These are phyloP conservation scores for Yarrowia sp. DNA, from an alignment of 805 yeast species.

Conservation along the genomic window DNA sequence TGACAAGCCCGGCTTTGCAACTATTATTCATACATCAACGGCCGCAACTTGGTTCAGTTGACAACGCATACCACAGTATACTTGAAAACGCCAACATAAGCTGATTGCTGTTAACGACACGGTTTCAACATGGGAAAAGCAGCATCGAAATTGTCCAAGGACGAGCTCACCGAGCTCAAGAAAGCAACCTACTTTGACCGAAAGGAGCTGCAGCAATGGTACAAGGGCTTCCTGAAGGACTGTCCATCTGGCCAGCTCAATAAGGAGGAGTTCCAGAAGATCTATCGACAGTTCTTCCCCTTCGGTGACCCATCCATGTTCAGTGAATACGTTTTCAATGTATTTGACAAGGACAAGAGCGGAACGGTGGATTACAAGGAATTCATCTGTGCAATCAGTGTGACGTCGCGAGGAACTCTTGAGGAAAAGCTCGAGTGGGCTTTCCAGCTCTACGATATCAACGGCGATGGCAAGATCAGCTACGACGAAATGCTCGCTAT, in stretches of 20 bases:
- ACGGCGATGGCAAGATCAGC: conserved; percentile 75
- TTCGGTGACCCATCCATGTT: conserved; percentile 96
- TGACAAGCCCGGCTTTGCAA: conserved; percentile 55
- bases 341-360: conserved; percentile 80
- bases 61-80: neutral
- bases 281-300: conserved; percentile 96
- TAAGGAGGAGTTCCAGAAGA: conserved; percentile 85
- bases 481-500: conserved; percentile 82
- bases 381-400: conserved; percentile 84
- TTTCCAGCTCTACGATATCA: conserved; percentile 83
- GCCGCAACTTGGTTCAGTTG: neutral
- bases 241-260: conserved; percentile 90
- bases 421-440: conserved; percentile 92
- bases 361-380: conserved; percentile 91
- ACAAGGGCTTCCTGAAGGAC: conserved; percentile 92
- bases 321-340: conserved; percentile 85
- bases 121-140: conserved; percentile 80
- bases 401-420: conserved; percentile 83
- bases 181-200: conserved; percentile 90
- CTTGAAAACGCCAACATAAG: neutral
- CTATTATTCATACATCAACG: neutral
- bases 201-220: conserved; percentile 97
- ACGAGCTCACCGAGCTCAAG: conserved; percentile 81
- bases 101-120: neutral
- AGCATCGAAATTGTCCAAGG: conserved; percentile 89